Conservation (phyloP, 1,139 yeast genomes). For the Blastobotrys apis region DNA sequence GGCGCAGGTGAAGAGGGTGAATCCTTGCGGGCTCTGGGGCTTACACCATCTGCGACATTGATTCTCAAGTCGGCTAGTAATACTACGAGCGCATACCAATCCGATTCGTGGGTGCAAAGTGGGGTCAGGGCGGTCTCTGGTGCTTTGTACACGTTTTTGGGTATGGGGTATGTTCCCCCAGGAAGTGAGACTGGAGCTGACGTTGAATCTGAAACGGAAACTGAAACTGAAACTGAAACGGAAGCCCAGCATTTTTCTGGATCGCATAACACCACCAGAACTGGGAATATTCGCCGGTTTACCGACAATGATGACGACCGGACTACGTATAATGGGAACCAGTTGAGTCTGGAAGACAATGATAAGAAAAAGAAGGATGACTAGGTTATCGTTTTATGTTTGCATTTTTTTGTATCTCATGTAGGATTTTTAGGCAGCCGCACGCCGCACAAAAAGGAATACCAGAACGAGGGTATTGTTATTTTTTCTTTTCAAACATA, state of each 20-base stretch:
- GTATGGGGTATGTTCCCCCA: not conserved
- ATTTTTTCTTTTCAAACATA: too few relatives aligned
- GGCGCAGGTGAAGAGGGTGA: slow-evolving; percentile 51
- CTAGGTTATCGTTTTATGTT: too few relatives aligned
- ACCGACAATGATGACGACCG: slow-evolving; percentile 33
- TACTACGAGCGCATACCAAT: slow-evolving; percentile 30
- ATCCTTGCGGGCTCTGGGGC: slow-evolving; percentile 45
- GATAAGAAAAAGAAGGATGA: not conserved
- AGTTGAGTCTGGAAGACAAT: slow-evolving; percentile 42
- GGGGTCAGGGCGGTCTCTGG: slow-evolving; percentile 4
- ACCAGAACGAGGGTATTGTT: too few relatives aligned
- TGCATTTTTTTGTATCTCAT: too few relatives aligned
- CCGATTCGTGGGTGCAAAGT: slow-evolving; percentile 3
- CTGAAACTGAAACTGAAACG: not conserved
- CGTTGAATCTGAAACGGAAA: too few relatives aligned
- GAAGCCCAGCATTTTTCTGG: not conserved
- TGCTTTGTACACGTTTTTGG: slow-evolving; percentile 1
- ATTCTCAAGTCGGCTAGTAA: slow-evolving; percentile 51
- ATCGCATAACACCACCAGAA: not conserved
- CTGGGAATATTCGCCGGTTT: not conserved
- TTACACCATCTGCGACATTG: slow-evolving; percentile 64
- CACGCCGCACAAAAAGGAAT: too few relatives aligned
- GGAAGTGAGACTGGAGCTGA: too few relatives aligned
- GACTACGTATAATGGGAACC: slow-evolving; percentile 47
- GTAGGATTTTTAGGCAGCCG: too few relatives aligned